A percentile compares a stretch with the other conserved stretches of the same genome.
Conservation (phyloP, 148 eudicot genomes). For the Silene conica region DNA sequence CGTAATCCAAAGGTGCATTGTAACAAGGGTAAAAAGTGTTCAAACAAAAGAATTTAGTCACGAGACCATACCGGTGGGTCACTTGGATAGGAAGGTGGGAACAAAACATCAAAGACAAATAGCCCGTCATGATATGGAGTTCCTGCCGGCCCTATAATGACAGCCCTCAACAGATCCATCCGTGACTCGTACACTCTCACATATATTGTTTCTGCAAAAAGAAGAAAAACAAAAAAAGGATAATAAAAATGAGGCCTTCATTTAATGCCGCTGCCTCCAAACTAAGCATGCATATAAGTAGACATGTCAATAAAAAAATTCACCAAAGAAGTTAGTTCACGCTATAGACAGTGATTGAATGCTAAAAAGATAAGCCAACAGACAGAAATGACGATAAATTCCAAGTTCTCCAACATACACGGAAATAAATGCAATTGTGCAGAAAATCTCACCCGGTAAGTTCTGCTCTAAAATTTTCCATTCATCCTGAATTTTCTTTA, state of each 20-base stretch:
- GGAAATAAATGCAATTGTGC: neutral
- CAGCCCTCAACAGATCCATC: constrained; percentile 76
- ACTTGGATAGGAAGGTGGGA: constrained; percentile 62
- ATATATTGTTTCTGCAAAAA: constrained; percentile 46
- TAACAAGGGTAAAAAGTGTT: neutral
- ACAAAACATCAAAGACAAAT: constrained; percentile 60
- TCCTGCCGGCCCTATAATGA: constrained; percentile 68
- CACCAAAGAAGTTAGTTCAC: no score
- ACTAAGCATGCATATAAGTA: neutral
- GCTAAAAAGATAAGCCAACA: neutral
- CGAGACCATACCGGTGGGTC: constrained; percentile 56
- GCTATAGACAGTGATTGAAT: neutral
- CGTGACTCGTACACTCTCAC: constrained; percentile 68
- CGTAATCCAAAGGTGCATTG: neutral
- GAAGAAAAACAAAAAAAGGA: constrained; percentile 19
- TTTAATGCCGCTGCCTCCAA: neutral
- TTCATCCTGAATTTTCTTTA: constrained; percentile 76
- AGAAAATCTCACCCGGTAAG: constrained; percentile 55
- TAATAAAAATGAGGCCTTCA: neutral
- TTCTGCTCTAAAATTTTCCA: constrained; percentile 74
- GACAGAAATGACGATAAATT: neutral
- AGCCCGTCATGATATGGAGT: constrained; percentile 92
- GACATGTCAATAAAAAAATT: no score
- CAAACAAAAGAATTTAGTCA: neutral
- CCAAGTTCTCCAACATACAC: neutral